Evolutionary conservation across 169 alveolate genomes (phyloP).

Genomic region (Eimeria praecox): DNA sequence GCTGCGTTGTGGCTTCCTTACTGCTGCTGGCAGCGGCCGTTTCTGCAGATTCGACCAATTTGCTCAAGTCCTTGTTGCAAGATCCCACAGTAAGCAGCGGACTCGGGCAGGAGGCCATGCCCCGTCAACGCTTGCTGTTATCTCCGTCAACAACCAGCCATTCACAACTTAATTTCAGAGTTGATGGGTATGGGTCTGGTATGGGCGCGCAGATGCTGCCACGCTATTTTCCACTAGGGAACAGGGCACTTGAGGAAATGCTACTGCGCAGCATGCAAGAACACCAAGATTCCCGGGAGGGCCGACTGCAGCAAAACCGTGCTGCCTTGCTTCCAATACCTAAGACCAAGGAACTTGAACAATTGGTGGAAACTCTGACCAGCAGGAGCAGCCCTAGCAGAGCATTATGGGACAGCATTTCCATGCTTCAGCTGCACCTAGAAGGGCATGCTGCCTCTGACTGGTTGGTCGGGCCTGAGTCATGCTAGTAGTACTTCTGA

Average conservation of each 20-base stretch:
- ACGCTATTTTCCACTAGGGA: conserved; percentile 33
- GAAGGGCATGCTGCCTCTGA: neutral
- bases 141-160: neutral
- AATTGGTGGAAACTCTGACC: neutral
- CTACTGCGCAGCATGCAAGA: conserved; percentile 43
- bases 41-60: conserved; percentile 52
- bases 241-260: conserved; percentile 40
- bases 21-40: conserved; percentile 68
- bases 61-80: conserved; percentile 32
- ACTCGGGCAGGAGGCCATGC: neutral
- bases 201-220: conserved; percentile 48
- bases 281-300: neutral
- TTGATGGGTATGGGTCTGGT: neutral
- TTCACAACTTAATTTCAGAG: neutral
- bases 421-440: conserved; percentile 33
- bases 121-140: neutral
- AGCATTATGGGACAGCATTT: neutral
- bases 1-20: conserved; percentile 28
- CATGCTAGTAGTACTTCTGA: neutral
- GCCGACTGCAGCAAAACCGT: neutral
- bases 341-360: conserved; percentile 37
- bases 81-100: conserved; percentile 23
- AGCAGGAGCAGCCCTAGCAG: conserved; percentile 45
- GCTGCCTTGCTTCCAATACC: conserved; percentile 38
- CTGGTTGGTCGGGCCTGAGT: conserved; percentile 26